These are phyloP conservation scores for Suillus occidentalis DNA, from an alignment of 768 basidiomycete genomes.

Conservation along the genomic window DNA sequence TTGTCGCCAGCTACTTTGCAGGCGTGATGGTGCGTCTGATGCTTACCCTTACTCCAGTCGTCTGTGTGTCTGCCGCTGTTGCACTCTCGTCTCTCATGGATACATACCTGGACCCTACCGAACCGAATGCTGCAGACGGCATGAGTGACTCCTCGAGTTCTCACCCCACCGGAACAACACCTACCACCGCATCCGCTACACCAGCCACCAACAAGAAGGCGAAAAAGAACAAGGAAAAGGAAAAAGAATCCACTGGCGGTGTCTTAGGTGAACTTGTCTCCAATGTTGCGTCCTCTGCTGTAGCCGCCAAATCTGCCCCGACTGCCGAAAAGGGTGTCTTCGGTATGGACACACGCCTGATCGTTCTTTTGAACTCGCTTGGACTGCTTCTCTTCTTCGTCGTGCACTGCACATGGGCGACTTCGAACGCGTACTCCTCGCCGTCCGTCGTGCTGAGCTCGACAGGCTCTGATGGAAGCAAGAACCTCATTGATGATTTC, in stretches of 20 bases:
- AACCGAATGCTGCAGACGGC: conserved; percentile 47
- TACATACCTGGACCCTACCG: conserved; percentile 82
- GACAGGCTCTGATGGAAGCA: conserved; percentile 74
- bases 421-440: conserved; percentile 92
- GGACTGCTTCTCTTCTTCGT: conserved; percentile 89
- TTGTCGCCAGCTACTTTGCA: conserved; percentile 96
- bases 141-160: conserved; percentile 11
- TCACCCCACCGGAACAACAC: conserved; percentile 17
- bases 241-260: conserved; percentile 45
- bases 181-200: conserved; percentile 28
- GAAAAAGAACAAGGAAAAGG: conserved; percentile 61
- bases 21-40: conserved; percentile 99
- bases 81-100: conserved; percentile 87
- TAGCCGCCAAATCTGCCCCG: conserved; percentile 25
- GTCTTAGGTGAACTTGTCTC: conserved; percentile 43
- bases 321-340: conserved; percentile 60
- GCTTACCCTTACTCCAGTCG: conserved; percentile 95
- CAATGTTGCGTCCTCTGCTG: conserved; percentile 35
- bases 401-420: conserved; percentile 96
- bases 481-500: conserved; percentile 98
- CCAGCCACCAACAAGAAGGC: conserved; percentile 35
- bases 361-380: conserved; percentile 72
- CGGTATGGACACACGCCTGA: conserved; percentile 79
- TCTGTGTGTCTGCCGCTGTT: conserved; percentile 91
- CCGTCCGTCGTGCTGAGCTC: conserved; percentile 95